These are phyloP conservation scores for Diaporthe eres DNA, from an alignment of 2,329 filamentous ascomycete species.

Conservation along the genomic window DNA sequence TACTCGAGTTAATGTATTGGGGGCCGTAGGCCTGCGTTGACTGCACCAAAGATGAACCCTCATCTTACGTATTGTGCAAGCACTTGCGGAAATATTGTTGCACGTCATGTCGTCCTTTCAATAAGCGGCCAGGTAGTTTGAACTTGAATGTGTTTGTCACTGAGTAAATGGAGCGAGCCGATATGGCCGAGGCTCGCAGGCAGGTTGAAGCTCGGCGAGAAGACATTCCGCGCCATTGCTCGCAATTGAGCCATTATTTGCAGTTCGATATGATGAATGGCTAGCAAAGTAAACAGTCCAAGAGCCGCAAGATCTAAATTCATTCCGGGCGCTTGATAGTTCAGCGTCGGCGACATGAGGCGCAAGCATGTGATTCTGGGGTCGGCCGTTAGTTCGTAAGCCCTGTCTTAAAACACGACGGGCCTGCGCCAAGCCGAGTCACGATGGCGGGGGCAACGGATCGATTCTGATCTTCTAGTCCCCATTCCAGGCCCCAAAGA, in stretches of 20 bases:
- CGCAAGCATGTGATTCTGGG: constrained; percentile 16
- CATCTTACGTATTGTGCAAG: not conserved
- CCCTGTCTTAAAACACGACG: not conserved
- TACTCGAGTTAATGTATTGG: constrained; percentile 12
- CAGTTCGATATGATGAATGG: not conserved
- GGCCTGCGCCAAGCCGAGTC: constrained; percentile 15
- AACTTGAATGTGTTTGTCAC: not conserved
- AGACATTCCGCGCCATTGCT: not conserved
- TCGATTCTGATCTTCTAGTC: constrained; percentile 13
- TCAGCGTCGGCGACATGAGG: not conserved
- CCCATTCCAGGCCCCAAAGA: constrained; percentile 3
- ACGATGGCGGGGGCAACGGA: constrained; percentile 11
- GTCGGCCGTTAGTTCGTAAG: not conserved
- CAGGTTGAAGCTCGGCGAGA: not conserved
- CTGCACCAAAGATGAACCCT: too few species aligned
- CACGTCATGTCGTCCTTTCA: not conserved
- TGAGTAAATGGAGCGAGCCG: not conserved
- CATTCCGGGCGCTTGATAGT: not conserved
- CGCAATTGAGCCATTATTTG: not conserved
- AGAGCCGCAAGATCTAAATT: not conserved
- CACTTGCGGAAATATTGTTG: not conserved
- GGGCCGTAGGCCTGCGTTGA: constrained; percentile 14
- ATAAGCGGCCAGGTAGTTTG: not conserved
- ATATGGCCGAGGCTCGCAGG: not conserved
- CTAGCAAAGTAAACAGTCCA: not conserved